phyloP scores from a whole-genome alignment of 805 yeast genomes.

The Candida suzukii region DNA sequence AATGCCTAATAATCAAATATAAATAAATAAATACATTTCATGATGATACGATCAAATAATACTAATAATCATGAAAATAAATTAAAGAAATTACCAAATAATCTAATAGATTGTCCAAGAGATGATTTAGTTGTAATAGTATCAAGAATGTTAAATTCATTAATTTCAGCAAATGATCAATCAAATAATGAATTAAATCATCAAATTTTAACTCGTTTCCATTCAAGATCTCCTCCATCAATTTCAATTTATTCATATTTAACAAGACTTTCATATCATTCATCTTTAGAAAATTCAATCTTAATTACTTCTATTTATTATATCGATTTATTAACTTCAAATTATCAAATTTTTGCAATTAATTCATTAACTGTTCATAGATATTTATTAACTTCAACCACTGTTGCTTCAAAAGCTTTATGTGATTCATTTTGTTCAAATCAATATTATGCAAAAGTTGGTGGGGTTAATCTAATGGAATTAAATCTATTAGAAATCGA shows the following conservation, averaged over 20 bases:
- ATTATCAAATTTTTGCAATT: conserved; percentile 72
- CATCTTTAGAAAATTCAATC: conserved; percentile 79
- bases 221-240: conserved; percentile 86
- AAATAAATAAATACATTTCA: too few relatives aligned
- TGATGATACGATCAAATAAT: too few relatives aligned
- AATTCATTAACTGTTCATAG: conserved; percentile 93
- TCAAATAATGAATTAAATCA: conserved; percentile 28
- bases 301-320: conserved; percentile 80
- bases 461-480: conserved; percentile 82
- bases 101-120: conserved; percentile 60
- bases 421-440: conserved; percentile 94
- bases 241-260: conserved; percentile 77
- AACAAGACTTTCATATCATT: conserved; percentile 71
- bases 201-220: conserved; percentile 71
- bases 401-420: conserved; percentile 82
- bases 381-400: conserved; percentile 82
- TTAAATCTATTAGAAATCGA: conserved; percentile 85
- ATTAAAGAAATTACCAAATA: conserved; percentile 36
- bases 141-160: conserved; percentile 71
- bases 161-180: conserved; percentile 38
- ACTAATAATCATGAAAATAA: too few relatives aligned
- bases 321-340: conserved; percentile 75
- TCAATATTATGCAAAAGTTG: conserved; percentile 90
- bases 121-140: conserved; percentile 67
- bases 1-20: too few relatives aligned